These are phyloP conservation scores for Teratosphaeria epicoccoides DNA, from an alignment of 2,329 filamentous ascomycete species.

Conservation along the genomic window DNA sequence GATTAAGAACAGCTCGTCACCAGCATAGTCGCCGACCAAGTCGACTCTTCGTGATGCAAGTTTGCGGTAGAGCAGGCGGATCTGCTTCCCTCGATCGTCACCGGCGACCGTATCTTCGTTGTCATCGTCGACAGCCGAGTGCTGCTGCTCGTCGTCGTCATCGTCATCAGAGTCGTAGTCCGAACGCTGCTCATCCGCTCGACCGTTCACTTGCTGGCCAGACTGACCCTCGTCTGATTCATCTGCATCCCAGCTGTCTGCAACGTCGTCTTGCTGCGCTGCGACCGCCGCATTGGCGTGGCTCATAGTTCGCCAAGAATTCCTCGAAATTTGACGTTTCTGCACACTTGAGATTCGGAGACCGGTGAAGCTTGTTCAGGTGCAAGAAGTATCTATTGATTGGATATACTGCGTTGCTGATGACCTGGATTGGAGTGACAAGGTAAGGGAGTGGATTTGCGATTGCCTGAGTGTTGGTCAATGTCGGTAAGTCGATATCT, in stretches of 20 bases:
- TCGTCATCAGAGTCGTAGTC: background rate
- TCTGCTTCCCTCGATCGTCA: slow-evolving; percentile 4
- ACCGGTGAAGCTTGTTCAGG: too few relatives aligned
- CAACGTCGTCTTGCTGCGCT: background rate
- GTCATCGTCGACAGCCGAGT: slow-evolving; percentile 1
- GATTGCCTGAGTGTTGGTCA: background rate
- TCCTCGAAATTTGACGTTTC: background rate
- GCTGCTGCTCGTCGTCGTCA: background rate
- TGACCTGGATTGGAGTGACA: background rate
- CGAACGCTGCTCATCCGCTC: background rate
- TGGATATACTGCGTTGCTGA: background rate
- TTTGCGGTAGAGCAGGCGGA: slow-evolving; percentile 27
- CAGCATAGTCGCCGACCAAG: slow-evolving; percentile 65
- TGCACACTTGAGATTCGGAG: background rate
- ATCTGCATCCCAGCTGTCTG: background rate
- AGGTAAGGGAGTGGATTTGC: background rate
- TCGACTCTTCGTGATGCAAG: slow-evolving; percentile 44
- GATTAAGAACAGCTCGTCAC: slow-evolving; percentile 60
- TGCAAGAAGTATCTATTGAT: background rate
- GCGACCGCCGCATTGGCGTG: background rate
- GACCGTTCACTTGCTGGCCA: background rate
- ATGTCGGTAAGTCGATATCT: background rate
- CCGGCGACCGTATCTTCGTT: slow-evolving; percentile 7
- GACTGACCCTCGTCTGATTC: background rate
- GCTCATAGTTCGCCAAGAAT: background rate